A percentile compares a stretch with the other conserved stretches of the same genome.
Evolutionary conservation across 805 yeast species (phyloP).

Genomic region (Barnettozyma californica): DNA sequence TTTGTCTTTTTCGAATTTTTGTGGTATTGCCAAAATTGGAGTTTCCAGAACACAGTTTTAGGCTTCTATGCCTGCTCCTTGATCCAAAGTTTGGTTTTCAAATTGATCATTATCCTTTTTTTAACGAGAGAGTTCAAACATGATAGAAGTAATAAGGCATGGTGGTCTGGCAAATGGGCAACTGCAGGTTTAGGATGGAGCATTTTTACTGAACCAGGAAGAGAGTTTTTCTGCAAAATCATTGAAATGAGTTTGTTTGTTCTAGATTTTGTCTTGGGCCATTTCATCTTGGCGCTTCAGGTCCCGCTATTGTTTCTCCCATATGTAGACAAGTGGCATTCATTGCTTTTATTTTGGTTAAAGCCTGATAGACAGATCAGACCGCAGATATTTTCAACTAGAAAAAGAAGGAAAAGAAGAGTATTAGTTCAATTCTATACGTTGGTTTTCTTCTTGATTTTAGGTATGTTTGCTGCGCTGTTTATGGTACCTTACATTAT

Average conservation of each 20-base stretch:
- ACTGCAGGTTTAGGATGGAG: constrained; percentile 51
- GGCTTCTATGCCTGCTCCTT: constrained; percentile 45
- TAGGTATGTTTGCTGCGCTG: constrained; percentile 28
- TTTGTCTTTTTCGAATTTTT: constrained; percentile 45
- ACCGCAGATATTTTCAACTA: constrained; percentile 39
- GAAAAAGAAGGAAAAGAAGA: constrained; percentile 36
- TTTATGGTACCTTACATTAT: constrained; percentile 37
- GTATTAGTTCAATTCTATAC: constrained; percentile 30
- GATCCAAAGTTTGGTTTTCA: constrained; percentile 48
- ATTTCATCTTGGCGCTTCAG: constrained; percentile 45
- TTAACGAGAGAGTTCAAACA: constrained; percentile 52
- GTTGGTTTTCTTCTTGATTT: constrained; percentile 31
- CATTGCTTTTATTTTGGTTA: constrained; percentile 55
- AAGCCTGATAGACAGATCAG: constrained; percentile 45
- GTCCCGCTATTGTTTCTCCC: constrained; percentile 53
- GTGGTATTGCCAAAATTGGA: constrained; percentile 54
- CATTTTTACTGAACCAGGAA: constrained; percentile 47
- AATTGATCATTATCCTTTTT: constrained; percentile 37
- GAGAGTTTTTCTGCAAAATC: constrained; percentile 54
- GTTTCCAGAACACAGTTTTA: constrained; percentile 44
- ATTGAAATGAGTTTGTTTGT: constrained; percentile 54
- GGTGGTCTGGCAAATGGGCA: constrained; percentile 71
- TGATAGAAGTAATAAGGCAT: constrained; percentile 51
- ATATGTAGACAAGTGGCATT: constrained; percentile 52
- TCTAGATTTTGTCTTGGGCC: constrained; percentile 49